Base-by-base conservation (phyloP, 495 filamentous ascomycete genomes). In the Haplographium delicatum region DNA sequence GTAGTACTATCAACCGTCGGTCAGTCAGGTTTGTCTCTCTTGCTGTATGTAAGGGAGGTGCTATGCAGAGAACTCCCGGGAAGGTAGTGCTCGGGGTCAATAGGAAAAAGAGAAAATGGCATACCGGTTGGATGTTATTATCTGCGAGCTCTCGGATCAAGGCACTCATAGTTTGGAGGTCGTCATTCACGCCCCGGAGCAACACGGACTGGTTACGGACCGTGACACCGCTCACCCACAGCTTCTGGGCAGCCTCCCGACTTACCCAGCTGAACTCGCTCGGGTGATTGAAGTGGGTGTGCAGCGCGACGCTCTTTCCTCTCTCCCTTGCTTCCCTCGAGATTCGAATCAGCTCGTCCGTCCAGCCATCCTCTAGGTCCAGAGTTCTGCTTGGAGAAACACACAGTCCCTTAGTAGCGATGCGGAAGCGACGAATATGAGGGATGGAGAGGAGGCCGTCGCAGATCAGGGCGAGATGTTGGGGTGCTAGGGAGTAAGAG, bases 281-380 rank as follows among this genome's bases (percentile, higher is more conserved):
- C 10, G 74, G 71, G 47, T 81, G 76, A 51, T 83, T 82, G 64
- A 83, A 79, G 59, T 83, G 80, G 0, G 80, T 83, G 53, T 83
- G 80, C 44, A 78, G 54, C 13, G 76, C 76, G 43, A 83, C 69
- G n/a, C 72, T 66, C 56, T 82, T 83, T 8, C 77, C 78, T 10
- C 71, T 59, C 39, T 47, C 54, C 23, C 69, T 66, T 16, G 72
- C 78, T 47, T 65, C 60, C 42, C 74, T 65, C 3, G 70, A 67
- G 16, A 81, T 40, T 15, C 54, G 58, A n/a, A 81, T 64, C 26
- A 83, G 47, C 18, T 74, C 61, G 0, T 69, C 57, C 19, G 71
- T 65, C 79, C 79, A 83, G n/a, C 40, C 53, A 54, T 82, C 79
- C 0, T 61, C 56, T 10, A 40, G 43, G 46, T 81, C 78, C 1